Evolutionary conservation across 2,329 filamentous ascomycete genomes (phyloP).

Genomic region (Pseudogymnoascus sp.): DNA sequence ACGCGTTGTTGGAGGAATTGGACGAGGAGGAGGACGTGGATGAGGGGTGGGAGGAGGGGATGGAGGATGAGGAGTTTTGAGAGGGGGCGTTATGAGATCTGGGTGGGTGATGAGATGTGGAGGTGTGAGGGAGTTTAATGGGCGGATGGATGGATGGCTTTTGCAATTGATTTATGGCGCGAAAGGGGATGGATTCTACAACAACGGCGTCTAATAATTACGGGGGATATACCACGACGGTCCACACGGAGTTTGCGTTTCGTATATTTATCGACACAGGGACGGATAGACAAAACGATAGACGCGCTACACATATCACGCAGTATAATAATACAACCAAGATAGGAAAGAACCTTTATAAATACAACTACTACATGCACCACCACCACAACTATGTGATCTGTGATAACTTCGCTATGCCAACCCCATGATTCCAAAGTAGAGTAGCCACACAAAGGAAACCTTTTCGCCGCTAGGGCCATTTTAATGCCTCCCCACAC

Average conservation of each 20-base stretch:
- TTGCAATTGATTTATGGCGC: neutral
- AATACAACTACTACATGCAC: neutral
- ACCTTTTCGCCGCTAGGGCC: neutral
- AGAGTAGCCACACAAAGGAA: neutral
- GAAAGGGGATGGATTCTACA: neutral
- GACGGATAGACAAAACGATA: neutral
- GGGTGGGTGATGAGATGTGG: neutral
- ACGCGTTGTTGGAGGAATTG: neutral
- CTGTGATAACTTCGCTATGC: neutral
- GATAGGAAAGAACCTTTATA: neutral
- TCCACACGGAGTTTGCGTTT: neutral
- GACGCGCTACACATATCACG: neutral
- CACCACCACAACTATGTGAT: neutral
- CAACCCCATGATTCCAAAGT: neutral
- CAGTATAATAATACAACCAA: neutral
- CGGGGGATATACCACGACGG: neutral
- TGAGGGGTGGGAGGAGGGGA: neutral
- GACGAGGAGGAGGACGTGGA: neutral
- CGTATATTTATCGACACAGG: neutral
- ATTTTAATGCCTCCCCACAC: neutral
- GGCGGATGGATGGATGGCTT: neutral
- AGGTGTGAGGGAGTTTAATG: neutral
- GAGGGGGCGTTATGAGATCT: neutral
- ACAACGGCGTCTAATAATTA: neutral
- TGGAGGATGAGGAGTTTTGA: neutral